Evolutionary conservation across 1,284 basidiomycete genomes (phyloP).

Genomic region (Ustilago sp.): DNA sequence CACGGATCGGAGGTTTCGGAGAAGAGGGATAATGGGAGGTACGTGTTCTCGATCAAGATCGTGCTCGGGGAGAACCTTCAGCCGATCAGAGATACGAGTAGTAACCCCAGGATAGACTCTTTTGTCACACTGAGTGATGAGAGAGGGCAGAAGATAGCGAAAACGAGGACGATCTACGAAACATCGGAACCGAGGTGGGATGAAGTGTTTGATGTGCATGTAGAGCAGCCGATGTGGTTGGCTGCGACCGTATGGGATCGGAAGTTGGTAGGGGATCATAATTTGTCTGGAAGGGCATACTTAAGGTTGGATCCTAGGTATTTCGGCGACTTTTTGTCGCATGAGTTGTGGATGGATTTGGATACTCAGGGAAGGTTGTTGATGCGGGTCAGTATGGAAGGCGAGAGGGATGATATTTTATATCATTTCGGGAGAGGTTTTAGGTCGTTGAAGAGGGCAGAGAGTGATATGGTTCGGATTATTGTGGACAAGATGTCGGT

Average conservation of each 20-base stretch:
- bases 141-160: slow-evolving; percentile 86
- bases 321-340: slow-evolving; percentile 88
- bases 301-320: slow-evolving; percentile 89
- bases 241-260: slow-evolving; percentile 95
- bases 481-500: slow-evolving; percentile 99
- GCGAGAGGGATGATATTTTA: slow-evolving; percentile 96
- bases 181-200: slow-evolving; percentile 92
- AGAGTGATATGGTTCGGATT: slow-evolving; percentile 93
- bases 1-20: slow-evolving; percentile 71
- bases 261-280: slow-evolving; percentile 77
- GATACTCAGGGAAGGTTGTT: slow-evolving; percentile 87
- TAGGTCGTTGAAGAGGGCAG: slow-evolving; percentile 90
- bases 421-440: slow-evolving; percentile 98
- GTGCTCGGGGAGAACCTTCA: slow-evolving; percentile 73
- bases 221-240: slow-evolving; percentile 85
- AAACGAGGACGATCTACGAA: slow-evolving; percentile 96
- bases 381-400: slow-evolving; percentile 95
- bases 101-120: slow-evolving; percentile 75
- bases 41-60: slow-evolving; percentile 93
- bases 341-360: slow-evolving; percentile 93
- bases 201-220: slow-evolving; percentile 93
- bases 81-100: slow-evolving; percentile 51
- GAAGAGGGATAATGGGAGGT: slow-evolving; percentile 69
- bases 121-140: slow-evolving; percentile 96
- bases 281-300: slow-evolving; percentile 90